phyloP scores from a whole-genome alignment of 495 filamentous ascomycete genomes.

The Penicillium malachiteum region DNA sequence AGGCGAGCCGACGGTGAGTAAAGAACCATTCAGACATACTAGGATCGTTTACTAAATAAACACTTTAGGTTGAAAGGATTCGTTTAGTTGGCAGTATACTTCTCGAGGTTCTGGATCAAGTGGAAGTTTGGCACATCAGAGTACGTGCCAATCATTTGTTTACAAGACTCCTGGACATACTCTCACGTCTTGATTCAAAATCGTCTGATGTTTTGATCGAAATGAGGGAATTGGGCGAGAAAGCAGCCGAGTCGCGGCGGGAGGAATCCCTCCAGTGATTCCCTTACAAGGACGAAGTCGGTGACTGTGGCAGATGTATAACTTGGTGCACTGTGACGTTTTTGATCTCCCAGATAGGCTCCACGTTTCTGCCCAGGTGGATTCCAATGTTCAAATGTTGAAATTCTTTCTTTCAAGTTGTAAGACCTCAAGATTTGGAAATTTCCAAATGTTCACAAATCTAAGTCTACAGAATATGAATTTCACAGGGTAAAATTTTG shows the following conservation, averaged over 20 bases:
- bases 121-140: neutral
- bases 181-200: neutral
- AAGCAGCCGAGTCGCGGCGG: neutral
- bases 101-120: neutral
- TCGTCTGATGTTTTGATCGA: neutral
- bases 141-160: neutral
- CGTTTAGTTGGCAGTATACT: neutral
- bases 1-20: neutral
- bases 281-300: too few relatives aligned
- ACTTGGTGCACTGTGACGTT: too few relatives aligned
- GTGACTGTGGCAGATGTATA: too few relatives aligned
- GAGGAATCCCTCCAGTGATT: neutral
- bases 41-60: neutral
- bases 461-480: too few relatives aligned
- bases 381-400: too few relatives aligned
- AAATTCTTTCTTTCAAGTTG: too few relatives aligned
- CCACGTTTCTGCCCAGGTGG: too few relatives aligned
- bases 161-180: neutral
- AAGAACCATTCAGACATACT: neutral
- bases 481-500: too few relatives aligned
- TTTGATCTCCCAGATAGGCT: too few relatives aligned
- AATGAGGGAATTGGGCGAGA: neutral
- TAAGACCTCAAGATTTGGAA: too few relatives aligned
- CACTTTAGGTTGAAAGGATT: neutral
- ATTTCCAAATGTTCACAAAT: too few relatives aligned